Conservation (phyloP, 371 early-diverging fungal genomes). For the Synchytrium microbalum region DNA sequence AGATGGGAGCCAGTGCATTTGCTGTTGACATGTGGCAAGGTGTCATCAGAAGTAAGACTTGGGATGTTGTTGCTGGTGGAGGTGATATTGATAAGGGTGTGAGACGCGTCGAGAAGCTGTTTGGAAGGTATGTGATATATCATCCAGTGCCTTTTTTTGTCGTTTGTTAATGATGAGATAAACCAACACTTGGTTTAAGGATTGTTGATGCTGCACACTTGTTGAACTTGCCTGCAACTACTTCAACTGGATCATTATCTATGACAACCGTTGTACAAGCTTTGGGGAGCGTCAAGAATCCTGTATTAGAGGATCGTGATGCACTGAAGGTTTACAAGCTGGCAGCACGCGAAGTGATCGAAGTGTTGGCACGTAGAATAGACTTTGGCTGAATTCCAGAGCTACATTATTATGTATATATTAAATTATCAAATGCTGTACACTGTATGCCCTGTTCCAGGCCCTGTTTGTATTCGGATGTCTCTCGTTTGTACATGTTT, state of each 20-base stretch:
- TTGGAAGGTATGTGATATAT: not conserved
- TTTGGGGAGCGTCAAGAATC: no score
- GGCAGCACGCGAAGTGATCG: not conserved
- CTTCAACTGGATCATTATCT: not conserved
- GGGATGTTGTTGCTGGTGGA: conserved; percentile 14
- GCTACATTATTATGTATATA: no score
- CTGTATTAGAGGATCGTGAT: not conserved
- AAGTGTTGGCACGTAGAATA: not conserved
- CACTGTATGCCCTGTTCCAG: no score
- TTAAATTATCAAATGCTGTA: no score
- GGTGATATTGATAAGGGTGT: no score
- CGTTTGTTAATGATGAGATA: no score
- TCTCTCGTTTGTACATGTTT: no score
- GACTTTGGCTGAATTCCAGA: not conserved
- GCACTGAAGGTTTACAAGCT: not conserved
- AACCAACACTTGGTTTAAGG: no score
- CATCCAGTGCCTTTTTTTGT: no score
- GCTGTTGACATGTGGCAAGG: conserved; percentile 49
- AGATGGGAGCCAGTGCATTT: conserved; percentile 44
- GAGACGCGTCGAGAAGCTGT: not conserved
- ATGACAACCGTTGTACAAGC: not conserved
- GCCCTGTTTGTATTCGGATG: no score
- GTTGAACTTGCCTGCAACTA: not conserved
- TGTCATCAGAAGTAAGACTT: conserved; percentile 34
- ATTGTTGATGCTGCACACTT: not conserved